Conservation (phyloP, 2,329 filamentous ascomycete species). For the Pleurostoma richardsiae region DNA sequence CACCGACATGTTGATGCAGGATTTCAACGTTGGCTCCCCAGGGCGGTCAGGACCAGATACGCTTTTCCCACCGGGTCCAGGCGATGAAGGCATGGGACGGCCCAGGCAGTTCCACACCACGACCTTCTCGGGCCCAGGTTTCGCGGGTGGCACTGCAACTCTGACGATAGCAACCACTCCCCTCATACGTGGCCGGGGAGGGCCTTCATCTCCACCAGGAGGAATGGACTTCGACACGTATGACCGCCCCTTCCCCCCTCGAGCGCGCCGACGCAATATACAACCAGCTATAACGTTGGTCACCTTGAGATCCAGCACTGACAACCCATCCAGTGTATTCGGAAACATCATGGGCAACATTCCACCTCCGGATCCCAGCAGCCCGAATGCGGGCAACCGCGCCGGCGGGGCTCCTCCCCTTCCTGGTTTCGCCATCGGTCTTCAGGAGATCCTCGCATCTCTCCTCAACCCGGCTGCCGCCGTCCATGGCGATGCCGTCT, state of each 20-base stretch:
- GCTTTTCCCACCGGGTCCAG: slow-evolving; percentile 3
- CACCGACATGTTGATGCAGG: slow-evolving; percentile 34
- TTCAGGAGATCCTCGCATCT: slow-evolving; percentile 48
- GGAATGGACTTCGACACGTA: slow-evolving; percentile 41
- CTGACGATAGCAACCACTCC: slow-evolving; percentile 42
- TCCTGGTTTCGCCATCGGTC: slow-evolving; percentile 26
- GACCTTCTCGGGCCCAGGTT: slow-evolving; percentile 28
- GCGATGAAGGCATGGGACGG: not conserved
- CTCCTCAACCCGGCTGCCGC: slow-evolving; percentile 48
- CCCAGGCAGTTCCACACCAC: slow-evolving; percentile 24
- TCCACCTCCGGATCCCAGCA: slow-evolving; percentile 16
- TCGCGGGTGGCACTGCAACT: slow-evolving; percentile 34
- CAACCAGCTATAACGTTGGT: slow-evolving; percentile 8
- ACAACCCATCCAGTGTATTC: slow-evolving; percentile 37
- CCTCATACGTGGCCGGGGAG: slow-evolving; percentile 12
- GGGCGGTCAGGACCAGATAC: slow-evolving; percentile 8
- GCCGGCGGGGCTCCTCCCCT: slow-evolving; percentile 12
- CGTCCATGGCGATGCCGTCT: slow-evolving; percentile 73
- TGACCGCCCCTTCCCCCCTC: slow-evolving; percentile 14
- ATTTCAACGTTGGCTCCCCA: slow-evolving; percentile 19
- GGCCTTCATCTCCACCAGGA: slow-evolving; percentile 9
- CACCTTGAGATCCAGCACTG: slow-evolving; percentile 18
- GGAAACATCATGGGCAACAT: slow-evolving; percentile 33
- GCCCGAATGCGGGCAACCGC: slow-evolving; percentile 5
- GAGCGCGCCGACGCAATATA: slow-evolving; percentile 3